Evolutionary conservation across 2,329 filamentous ascomycete species (phyloP).

Genomic region (Xenosphaeropsis pyriputrescens): DNA sequence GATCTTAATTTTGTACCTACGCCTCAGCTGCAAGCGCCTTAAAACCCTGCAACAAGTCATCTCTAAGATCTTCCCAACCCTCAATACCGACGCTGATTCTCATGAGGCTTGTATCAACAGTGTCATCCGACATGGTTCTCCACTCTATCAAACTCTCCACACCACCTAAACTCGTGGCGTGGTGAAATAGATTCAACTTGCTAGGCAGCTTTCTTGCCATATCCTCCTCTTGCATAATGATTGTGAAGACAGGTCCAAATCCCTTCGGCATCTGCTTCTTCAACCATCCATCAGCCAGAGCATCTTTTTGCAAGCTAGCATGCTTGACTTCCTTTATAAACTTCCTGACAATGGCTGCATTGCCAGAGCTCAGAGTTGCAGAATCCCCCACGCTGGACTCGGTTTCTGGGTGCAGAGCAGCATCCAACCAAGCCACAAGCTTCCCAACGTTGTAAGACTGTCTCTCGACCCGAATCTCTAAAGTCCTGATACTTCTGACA

Average conservation of each 20-base stretch:
- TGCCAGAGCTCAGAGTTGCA: constrained; percentile 16
- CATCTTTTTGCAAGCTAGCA: constrained; percentile 62
- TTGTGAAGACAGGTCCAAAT: constrained; percentile 76
- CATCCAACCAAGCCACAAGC: constrained; percentile 57
- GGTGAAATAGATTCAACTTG: constrained; percentile 72
- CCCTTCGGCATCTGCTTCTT: constrained; percentile 80
- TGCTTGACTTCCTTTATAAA: constrained; percentile 53
- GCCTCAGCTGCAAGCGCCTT: constrained; percentile 16
- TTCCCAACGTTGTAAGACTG: constrained; percentile 58
- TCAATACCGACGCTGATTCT: constrained; percentile 81
- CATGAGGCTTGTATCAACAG: constrained; percentile 57
- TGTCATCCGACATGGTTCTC: constrained; percentile 73
- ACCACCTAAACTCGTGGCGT: constrained; percentile 86
- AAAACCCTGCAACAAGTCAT: constrained; percentile 58
- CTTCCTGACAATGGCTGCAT: constrained; percentile 27
- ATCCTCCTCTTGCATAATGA: constrained; percentile 45
- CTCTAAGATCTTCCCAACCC: constrained; percentile 67
- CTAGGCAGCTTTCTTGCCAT: constrained; percentile 59
- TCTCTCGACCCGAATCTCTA: constrained; percentile 67
- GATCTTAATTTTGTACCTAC: background rate
- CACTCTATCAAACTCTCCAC: constrained; percentile 96
- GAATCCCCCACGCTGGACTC: constrained; percentile 1
- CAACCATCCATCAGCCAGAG: constrained; percentile 53
- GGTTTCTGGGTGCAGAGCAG: constrained; percentile 12
- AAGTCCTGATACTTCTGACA: constrained; percentile 68